Evolutionary conservation across 441 rosid species (phyloP).

Genomic region (Brassica hybrid): DNA sequence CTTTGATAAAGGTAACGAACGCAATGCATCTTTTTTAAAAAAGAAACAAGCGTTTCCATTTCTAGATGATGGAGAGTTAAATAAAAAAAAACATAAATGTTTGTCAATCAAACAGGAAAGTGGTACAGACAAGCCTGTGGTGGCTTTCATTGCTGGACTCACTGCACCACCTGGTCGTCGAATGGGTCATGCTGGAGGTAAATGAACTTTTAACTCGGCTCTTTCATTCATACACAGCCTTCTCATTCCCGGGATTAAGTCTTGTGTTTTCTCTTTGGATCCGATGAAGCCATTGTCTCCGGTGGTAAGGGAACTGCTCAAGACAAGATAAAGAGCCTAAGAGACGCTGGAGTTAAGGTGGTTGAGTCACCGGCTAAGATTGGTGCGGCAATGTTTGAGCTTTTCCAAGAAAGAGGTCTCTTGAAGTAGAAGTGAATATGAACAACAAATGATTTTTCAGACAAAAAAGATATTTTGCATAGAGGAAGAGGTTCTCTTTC

Average conservation of each 20-base stretch:
- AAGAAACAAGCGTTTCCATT: constrained; percentile 8
- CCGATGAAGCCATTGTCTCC: constrained; percentile 71
- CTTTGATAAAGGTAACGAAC: constrained; percentile 67
- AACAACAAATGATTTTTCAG: background rate
- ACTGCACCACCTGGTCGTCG: constrained; percentile 97
- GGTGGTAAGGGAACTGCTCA: constrained; percentile 96
- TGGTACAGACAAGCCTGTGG: constrained; percentile 88
- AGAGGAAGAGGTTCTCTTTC: background rate
- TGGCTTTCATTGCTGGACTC: constrained; percentile 93
- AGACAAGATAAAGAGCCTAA: constrained; percentile 76
- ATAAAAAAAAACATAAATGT: background rate
- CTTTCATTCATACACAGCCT: background rate
- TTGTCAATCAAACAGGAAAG: constrained; percentile 66
- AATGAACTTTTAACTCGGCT: background rate
- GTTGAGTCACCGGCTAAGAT: constrained; percentile 94
- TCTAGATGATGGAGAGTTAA: background rate
- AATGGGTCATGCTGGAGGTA: constrained; percentile 99
- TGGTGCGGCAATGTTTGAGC: constrained; percentile 72
- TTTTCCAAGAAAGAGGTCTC: constrained; percentile 79
- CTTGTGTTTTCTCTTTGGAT: background rate
- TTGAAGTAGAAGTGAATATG: constrained; percentile 26
- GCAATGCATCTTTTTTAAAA: background rate
- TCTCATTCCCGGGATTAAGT: background rate
- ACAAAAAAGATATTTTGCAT: background rate
- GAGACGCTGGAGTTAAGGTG: constrained; percentile 84